Evolutionary conservation across 108 stramenopile genomes (phyloP).

Genomic region (Chaetoceros tenuissimus): DNA sequence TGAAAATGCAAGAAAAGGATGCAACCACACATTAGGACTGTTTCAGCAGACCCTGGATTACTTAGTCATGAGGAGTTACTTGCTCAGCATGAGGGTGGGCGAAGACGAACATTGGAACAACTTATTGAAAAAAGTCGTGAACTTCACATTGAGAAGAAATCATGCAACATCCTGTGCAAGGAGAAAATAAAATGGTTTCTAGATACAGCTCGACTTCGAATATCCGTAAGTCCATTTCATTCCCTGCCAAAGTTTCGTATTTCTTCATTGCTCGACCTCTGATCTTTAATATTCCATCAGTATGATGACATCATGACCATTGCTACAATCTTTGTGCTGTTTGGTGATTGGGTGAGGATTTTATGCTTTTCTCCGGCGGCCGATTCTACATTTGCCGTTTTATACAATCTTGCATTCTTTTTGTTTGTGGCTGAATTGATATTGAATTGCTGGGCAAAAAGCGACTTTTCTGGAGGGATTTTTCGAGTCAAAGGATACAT

Average conservation of each 20-base stretch:
- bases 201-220: conserved; percentile 33
- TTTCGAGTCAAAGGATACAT: conserved; percentile 30
- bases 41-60: conserved; percentile 37
- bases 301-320: conserved; percentile 52
- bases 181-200: conserved; percentile 32
- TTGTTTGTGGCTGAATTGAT: conserved; percentile 49
- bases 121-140: conserved; percentile 13
- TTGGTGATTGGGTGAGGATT: conserved; percentile 47
- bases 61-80: conserved; percentile 36
- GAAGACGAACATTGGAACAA: conserved; percentile 24
- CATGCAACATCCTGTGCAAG: neutral
- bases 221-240: conserved; percentile 25
- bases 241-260: neutral
- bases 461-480: conserved; percentile 31
- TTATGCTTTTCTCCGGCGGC: conserved; percentile 27
- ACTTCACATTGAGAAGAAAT: conserved; percentile 1
- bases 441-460: conserved; percentile 34
- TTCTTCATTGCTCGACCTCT: neutral
- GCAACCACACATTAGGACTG: no score
- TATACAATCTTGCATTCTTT: conserved; percentile 38
- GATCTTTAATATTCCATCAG: no score
- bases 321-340: conserved; percentile 55
- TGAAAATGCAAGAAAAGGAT: no score
- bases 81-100: conserved; percentile 7
- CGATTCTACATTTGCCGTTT: conserved; percentile 37